Base-by-base conservation (phyloP, 306 rosid species). In the Begonia masoniana region DNA sequence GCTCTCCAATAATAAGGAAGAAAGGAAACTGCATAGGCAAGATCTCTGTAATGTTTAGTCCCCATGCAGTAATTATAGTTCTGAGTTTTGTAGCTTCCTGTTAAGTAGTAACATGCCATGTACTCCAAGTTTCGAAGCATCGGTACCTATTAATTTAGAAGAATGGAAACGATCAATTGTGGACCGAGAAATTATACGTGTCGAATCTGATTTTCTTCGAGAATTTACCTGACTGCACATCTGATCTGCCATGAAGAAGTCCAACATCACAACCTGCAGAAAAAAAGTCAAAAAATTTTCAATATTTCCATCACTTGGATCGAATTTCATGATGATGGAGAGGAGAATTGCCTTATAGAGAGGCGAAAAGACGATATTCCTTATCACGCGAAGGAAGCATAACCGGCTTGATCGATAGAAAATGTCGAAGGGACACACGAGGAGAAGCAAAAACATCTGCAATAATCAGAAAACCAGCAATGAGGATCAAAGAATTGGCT, bases 171-270 rank as follows among this genome's bases (percentile, higher is more conserved):
- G 8, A 45, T 45, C 1, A 45, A 45, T 45, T 45, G 1, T 12
- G 49, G 39, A 31, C 39, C 39, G 9, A 4, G 39, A 31, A 31
- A 31, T 6, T 31, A 31, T 6, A 7, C 39, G 0, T 7, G 39
- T 6, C 35, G 35, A 31, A 31, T 31, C 39, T 3, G 0, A 26
- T 26, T 26, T 26, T 26, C 35, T 26, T 26, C 35, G 35, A 31
- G 7, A 31, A 31, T 7, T 1, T 83, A 92, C 99, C 96, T 92
- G 99, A 72, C 99, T 92, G 65, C 99, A 92, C 63, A 92, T 88
- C 71, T 92, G 99, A 64, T 92, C 99, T 39, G 99, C 99, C 99
- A 92, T 86, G 84, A 92, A 92, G 78, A 92, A 92, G 76, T 92
- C 99, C 57, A 92, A 78, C 99, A 92, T 92, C 70, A 92, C 87